These are phyloP conservation scores for Penicillium soppii DNA, from an alignment of 495 filamentous ascomycete genomes.

Conservation along the genomic window DNA sequence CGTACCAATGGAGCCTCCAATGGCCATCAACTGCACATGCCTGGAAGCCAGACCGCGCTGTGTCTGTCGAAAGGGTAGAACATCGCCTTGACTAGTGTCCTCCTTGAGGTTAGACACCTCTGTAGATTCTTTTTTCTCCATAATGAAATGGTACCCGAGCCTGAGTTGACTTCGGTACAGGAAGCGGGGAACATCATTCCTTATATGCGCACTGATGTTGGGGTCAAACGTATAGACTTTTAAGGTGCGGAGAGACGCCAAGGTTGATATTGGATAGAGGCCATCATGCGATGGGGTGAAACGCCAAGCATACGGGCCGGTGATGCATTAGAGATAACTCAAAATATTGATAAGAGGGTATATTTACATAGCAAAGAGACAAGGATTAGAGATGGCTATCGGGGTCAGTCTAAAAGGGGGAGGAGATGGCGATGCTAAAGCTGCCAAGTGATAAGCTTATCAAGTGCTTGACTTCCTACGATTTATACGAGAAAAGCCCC, in stretches of 20 bases:
- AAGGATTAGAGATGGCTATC: slow-evolving; percentile 4
- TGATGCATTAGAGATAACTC: slow-evolving; percentile 4
- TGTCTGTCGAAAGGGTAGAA: slow-evolving; percentile 29
- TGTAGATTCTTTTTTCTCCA: slow-evolving; percentile 24
- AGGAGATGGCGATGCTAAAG: slow-evolving; percentile 31
- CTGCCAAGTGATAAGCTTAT: slow-evolving; percentile 35
- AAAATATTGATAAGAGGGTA: slow-evolving; percentile 17
- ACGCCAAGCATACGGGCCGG: slow-evolving; percentile 1
- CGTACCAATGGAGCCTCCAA: slow-evolving; percentile 75
- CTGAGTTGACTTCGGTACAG: neutral
- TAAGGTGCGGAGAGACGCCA: slow-evolving; percentile 9
- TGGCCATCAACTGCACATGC: slow-evolving; percentile 68
- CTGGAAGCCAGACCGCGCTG: slow-evolving; percentile 60
- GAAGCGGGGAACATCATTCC: slow-evolving; percentile 8
- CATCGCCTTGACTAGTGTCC: slow-evolving; percentile 19
- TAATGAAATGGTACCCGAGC: slow-evolving; percentile 3
- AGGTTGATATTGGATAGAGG: slow-evolving; percentile 6
- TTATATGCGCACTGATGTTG: slow-evolving; percentile 17
- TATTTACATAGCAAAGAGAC: slow-evolving; percentile 12
- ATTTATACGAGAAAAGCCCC: too few relatives aligned
- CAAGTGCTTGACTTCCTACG: neutral
- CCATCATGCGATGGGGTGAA: neutral
- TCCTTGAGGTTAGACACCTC: slow-evolving; percentile 16
- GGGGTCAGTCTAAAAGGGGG: slow-evolving; percentile 22
- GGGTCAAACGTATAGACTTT: slow-evolving; percentile 4